Evolutionary conservation across 1,284 basidiomycete genomes (phyloP), one percentile per base, ranked within the genome.

Genomic region (Microbotryum lychnidis-dioicae): DNA sequence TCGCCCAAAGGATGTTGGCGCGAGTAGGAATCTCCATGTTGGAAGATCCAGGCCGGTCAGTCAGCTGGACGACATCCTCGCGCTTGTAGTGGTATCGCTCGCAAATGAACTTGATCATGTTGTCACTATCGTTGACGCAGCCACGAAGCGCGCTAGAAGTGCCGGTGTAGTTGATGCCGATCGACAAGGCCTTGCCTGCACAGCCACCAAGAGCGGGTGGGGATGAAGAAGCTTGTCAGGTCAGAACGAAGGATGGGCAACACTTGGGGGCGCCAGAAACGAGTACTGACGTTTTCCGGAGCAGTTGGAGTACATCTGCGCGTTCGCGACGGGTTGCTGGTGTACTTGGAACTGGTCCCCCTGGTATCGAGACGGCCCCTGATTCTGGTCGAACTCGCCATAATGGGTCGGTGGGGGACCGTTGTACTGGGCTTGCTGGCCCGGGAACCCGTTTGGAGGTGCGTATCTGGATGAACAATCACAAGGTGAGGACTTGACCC

Each of bases 51-150:
- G 83, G 73, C 70, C 91, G 84, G 71, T 96, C 92, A 2, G 87
- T 89, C 49, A 96, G 80, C 67, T 86, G 80, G n/a, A 94, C 89
- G 60, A 94, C 90, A 73, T 94, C 89, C 48, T 87, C 84, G 48
- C 78, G 73, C 62, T 81, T 82, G 76, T 93, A 96, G 16, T 82
- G 80, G 75, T 80, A 89, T 14, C 75, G 48, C 51, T 63, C 57
- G 64, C 79, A 79, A 33, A 93, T 77, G 77, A 93, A 93, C 8
- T 77, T 71, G 69, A 83, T 78, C 59, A 94, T 82, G 72, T 91
- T 91, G 14, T 21, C 31, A 9, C 60, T 90, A 70, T 96, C 91
- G 73, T 94, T 92, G 75, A 92, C 89, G 70, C 91, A 94, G 3
- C 91, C 91, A 25, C 78, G 76, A 45, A 94, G 76, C 70, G 84